phyloP scores from a whole-genome alignment of 768 basidiomycete species.

The Cystofilobasidium capitatum region DNA sequence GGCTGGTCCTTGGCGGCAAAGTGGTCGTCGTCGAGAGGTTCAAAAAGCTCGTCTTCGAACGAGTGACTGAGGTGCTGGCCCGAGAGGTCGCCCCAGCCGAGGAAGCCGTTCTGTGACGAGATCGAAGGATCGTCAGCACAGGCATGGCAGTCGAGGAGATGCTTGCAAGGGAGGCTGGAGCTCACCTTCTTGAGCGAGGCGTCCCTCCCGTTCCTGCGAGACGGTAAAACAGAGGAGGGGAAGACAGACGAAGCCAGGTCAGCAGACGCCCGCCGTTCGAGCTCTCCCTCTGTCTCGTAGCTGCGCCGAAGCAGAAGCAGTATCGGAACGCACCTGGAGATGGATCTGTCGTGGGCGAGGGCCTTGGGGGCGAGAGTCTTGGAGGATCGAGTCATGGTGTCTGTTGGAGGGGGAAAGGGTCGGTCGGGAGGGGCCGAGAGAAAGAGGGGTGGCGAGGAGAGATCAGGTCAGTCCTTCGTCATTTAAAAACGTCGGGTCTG shows the following conservation, averaged over 20 bases:
- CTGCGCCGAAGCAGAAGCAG: neutral
- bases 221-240: neutral
- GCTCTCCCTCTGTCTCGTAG: neutral
- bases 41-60: neutral
- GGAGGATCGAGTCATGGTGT: slow-evolving; percentile 8
- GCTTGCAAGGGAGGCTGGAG: neutral
- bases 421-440: neutral
- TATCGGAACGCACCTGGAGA: slow-evolving; percentile 1
- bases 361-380: slow-evolving; percentile 1
- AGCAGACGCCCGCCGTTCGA: neutral
- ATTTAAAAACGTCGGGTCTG: too few relatives aligned
- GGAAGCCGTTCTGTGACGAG: neutral
- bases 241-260: neutral
- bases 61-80: neutral
- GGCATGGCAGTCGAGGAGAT: neutral
- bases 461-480: too few relatives aligned
- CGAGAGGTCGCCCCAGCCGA: neutral
- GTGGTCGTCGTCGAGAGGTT: neutral
- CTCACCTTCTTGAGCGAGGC: neutral
- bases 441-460: too few relatives aligned
- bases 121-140: neutral
- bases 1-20: neutral
- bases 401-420: neutral
- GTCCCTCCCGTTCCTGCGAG: slow-evolving; percentile 2
- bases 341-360: slow-evolving; percentile 10